These are phyloP conservation scores for Termitomyces sp. DNA, from an alignment of 768 basidiomycete species.

Conservation along the genomic window DNA sequence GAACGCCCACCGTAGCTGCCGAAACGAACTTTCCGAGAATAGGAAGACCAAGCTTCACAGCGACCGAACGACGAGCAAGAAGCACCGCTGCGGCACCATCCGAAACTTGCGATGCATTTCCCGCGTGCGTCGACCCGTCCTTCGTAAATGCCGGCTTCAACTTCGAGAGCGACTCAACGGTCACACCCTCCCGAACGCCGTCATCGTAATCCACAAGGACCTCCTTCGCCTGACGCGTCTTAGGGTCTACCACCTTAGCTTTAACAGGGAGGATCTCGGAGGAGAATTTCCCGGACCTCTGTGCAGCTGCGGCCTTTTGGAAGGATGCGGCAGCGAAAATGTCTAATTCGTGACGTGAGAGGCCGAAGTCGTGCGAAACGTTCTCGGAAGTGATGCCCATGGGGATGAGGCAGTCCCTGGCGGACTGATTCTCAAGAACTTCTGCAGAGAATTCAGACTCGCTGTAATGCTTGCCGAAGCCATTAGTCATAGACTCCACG, in stretches of 20 bases:
- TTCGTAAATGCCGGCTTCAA: constrained; percentile 85
- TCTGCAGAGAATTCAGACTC: constrained; percentile 64
- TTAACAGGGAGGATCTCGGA: constrained; percentile 86
- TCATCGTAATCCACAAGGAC: constrained; percentile 81
- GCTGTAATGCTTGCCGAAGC: constrained; percentile 56
- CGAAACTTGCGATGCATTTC: constrained; percentile 87
- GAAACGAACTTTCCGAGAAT: constrained; percentile 85
- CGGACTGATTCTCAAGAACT: constrained; percentile 63
- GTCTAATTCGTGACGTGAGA: constrained; percentile 77
- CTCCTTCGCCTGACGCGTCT: constrained; percentile 65
- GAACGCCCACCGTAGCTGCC: constrained; percentile 75
- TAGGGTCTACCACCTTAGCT: constrained; percentile 69
- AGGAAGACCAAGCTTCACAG: constrained; percentile 79
- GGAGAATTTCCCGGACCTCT: constrained; percentile 79
- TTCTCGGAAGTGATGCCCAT: constrained; percentile 97
- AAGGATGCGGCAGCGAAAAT: constrained; percentile 82
- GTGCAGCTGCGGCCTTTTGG: constrained; percentile 79
- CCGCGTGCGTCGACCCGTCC: constrained; percentile 77
- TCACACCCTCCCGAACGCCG: constrained; percentile 84
- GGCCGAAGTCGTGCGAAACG: constrained; percentile 76
- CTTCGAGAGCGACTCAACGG: constrained; percentile 72
- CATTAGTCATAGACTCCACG: constrained; percentile 88
- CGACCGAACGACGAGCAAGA: constrained; percentile 76
- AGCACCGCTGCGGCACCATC: constrained; percentile 93
- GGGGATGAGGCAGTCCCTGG: constrained; percentile 81